phyloP scores from a whole-genome alignment of 2,329 filamentous ascomycete genomes.

The Zymoseptoria tritici region DNA sequence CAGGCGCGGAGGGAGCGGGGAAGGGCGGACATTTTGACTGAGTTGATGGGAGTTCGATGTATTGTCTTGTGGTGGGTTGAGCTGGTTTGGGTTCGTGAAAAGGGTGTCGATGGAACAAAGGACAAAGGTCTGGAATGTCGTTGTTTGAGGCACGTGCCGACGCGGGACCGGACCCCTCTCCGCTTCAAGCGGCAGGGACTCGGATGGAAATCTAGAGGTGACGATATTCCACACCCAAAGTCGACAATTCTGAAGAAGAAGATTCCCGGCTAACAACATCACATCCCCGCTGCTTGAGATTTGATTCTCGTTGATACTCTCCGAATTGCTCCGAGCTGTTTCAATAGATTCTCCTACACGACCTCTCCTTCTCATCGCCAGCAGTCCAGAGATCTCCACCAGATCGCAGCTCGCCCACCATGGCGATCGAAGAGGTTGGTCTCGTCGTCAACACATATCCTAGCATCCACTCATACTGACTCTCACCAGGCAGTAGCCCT shows the following conservation, averaged over 20 bases:
- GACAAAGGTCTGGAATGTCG: no score
- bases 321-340: no score
- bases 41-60: background rate
- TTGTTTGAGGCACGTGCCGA: no score
- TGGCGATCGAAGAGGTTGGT: background rate
- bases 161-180: no score
- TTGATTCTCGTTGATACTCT: background rate
- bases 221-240: no score
- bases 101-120: no score
- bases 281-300: no score
- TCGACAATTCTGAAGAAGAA: no score
- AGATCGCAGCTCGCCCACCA: background rate
- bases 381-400: background rate
- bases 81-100: background rate
- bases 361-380: background rate
- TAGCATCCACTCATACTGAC: background rate
- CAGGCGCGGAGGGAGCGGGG: slow-evolving; percentile 81
- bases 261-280: no score
- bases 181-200: no score
- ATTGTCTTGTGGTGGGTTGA: background rate
- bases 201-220: no score
- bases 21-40: slow-evolving; percentile 44
- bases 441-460: background rate
- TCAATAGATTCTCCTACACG: no score
- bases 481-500: slow-evolving; percentile 61